Percentiles rank a stretch among this genome's conserved stretches.
Conservation (phyloP, 1,284 basidiomycete genomes). For the Moesziomyces parantarcticus region DNA sequence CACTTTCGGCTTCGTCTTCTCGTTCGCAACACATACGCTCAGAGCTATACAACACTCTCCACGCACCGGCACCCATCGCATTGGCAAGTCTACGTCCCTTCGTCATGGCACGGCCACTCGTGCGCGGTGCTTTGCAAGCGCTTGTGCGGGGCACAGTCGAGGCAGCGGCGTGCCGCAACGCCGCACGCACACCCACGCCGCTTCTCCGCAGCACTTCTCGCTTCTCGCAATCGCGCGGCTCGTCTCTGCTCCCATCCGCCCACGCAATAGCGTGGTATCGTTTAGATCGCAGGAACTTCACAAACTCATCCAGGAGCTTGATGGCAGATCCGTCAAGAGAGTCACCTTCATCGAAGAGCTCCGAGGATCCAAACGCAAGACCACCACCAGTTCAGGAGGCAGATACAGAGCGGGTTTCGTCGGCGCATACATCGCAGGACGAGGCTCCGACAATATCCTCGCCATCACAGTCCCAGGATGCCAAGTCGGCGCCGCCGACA, state of each 20-base stretch:
- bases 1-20: constrained; percentile 3
- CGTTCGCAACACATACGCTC: background rate
- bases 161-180: background rate
- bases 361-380: background rate
- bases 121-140: background rate
- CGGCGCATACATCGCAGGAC: background rate
- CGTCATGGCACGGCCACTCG: background rate
- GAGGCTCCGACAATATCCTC: background rate
- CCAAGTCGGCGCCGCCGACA: background rate
- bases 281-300: too few species aligned
- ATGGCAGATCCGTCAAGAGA: too few species aligned
- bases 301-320: background rate
- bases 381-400: background rate
- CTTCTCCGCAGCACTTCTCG: too few species aligned
- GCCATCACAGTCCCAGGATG: background rate
- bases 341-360: background rate
- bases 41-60: background rate
- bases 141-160: background rate
- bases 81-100: background rate
- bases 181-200: background rate
- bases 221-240: too few species aligned
- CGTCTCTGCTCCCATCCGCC: too few species aligned
- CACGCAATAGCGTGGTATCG: too few species aligned
- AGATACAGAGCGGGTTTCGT: background rate
- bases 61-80: background rate